A percentile compares a stretch with the other conserved stretches of the same genome.
Conservation (phyloP, 1,139 yeast species). For the Protomyces gravidus region DNA sequence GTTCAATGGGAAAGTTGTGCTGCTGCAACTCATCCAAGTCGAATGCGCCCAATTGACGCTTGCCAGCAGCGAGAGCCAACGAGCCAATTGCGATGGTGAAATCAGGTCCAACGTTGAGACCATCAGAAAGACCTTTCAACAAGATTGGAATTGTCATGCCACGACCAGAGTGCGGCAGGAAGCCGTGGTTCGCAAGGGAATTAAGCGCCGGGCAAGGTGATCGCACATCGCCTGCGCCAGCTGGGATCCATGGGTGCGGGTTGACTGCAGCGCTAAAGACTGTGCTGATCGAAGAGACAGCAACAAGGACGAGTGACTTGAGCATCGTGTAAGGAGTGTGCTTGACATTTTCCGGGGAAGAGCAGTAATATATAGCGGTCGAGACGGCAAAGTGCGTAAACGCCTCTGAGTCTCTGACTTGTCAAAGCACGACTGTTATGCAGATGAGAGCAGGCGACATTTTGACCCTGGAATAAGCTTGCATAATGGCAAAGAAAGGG, state of each 20-base stretch:
- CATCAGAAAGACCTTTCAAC: constrained; percentile 9
- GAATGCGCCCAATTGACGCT: constrained; percentile 10
- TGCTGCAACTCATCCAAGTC: constrained; percentile 16
- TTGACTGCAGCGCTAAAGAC: constrained; percentile 16
- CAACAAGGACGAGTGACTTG: not conserved
- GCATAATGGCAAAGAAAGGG: too few species aligned
- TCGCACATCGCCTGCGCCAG: constrained; percentile 18
- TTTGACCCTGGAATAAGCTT: too few species aligned
- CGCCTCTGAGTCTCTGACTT: too few species aligned
- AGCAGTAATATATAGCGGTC: not conserved
- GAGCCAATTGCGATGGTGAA: constrained; percentile 16
- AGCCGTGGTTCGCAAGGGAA: constrained; percentile 20
- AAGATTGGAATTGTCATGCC: constrained; percentile 7
- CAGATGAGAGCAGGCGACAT: too few species aligned
- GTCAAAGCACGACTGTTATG: too few species aligned
- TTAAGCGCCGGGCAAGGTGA: constrained; percentile 26
- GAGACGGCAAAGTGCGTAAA: too few species aligned
- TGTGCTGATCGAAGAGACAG: not conserved
- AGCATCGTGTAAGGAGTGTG: not conserved
- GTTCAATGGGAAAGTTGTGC: constrained; percentile 19
- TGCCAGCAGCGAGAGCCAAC: constrained; percentile 2
- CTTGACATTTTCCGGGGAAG: not conserved
- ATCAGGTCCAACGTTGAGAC: constrained; percentile 18
- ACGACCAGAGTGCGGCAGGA: constrained; percentile 11
- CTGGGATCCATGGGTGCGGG: constrained; percentile 25